These are phyloP conservation scores for Nadsonia fulvescens DNA, from an alignment of 805 yeast genomes.

Conservation along the genomic window DNA sequence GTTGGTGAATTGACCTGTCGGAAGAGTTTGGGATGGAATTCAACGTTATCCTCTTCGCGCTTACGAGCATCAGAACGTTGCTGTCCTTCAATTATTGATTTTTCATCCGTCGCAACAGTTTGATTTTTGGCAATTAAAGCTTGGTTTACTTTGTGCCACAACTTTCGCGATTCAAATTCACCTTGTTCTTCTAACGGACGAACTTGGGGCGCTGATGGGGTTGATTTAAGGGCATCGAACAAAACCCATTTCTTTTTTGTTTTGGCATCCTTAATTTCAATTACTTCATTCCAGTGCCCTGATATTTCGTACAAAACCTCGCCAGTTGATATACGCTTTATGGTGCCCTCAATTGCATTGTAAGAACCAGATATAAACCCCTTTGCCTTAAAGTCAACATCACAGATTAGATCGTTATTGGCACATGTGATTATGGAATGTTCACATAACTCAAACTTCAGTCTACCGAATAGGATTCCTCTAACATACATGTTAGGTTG, in stretches of 20 bases:
- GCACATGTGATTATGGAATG: conserved; percentile 62
- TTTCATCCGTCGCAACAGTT: conserved; percentile 70
- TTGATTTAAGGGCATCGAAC: conserved; percentile 41
- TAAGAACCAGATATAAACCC: conserved; percentile 88
- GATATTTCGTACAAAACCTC: conserved; percentile 45
- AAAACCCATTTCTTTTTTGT: conserved; percentile 32
- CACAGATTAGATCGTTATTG: conserved; percentile 41
- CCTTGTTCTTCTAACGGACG: conserved; percentile 71
- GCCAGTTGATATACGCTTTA: conserved; percentile 33
- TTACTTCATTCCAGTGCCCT: conserved; percentile 88
- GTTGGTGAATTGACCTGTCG: conserved; percentile 26
- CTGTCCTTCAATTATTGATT: conserved; percentile 68
- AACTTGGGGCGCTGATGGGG: conserved; percentile 43
- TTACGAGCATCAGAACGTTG: conserved; percentile 62
- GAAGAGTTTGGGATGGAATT: conserved; percentile 67
- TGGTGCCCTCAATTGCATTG: conserved; percentile 67
- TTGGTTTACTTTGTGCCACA: conserved; percentile 70
- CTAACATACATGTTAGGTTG: conserved; percentile 94
- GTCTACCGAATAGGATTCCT: conserved; percentile 78
- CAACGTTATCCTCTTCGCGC: conserved; percentile 61
- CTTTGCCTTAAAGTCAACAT: conserved; percentile 85
- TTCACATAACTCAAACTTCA: conserved; percentile 85
- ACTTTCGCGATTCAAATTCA: conserved; percentile 55
- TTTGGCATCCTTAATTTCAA: conserved; percentile 42
- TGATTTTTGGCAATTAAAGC: conserved; percentile 75